Evolutionary conservation across 768 basidiomycete genomes (phyloP), one percentile per base, ranked within the genome.

Genomic region (Suillus clintonianus): DNA sequence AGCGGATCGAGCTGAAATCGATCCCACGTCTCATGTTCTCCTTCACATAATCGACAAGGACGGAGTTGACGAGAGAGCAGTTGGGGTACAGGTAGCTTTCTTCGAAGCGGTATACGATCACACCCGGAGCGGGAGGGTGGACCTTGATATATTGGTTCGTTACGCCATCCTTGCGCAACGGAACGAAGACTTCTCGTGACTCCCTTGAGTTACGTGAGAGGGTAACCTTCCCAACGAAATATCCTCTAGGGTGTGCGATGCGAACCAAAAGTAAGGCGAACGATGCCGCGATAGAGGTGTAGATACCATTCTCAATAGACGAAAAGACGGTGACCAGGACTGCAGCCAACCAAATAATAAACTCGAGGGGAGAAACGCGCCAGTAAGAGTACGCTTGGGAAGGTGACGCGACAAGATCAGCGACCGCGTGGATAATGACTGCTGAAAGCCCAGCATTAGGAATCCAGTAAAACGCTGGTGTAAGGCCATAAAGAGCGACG

Each of bases 331-430:
- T 95, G 69, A 94, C 88, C 48, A 97, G 78, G 22, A 97, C 95
- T 19, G 92, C 91, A 1, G 93, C 94, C 30, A 79, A 70, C 88
- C 91, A 97, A 71, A 97, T 95, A 68, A 95, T 37, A 77, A 92
- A 95, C 71, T 99, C 97, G 57, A 98, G 78, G 0, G 97, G 97
- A 0, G 92, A 92, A 27, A 97, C 89, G 34, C 93, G 87, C 97
- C 97, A 99, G 82, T 89, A 99, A 3, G 85, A 83, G 77, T 90
- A 98, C 17, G 91, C 89, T 73, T 87, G 88, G 53, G 83, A 76
- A 0, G 96, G 97, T 0, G 89, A 86, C 17, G 95, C 91, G 59
- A 99, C 90, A 57, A 99, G 82, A 78, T 91, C 90, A 7, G 87
- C 88, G 19, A 96, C 94, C 43, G 94, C 94, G 72, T 97, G 95